Evolutionary conservation across 2,329 filamentous ascomycete species (phyloP), one percentile per base, ranked within the genome.

Genomic region (Sporothrix sp.): DNA sequence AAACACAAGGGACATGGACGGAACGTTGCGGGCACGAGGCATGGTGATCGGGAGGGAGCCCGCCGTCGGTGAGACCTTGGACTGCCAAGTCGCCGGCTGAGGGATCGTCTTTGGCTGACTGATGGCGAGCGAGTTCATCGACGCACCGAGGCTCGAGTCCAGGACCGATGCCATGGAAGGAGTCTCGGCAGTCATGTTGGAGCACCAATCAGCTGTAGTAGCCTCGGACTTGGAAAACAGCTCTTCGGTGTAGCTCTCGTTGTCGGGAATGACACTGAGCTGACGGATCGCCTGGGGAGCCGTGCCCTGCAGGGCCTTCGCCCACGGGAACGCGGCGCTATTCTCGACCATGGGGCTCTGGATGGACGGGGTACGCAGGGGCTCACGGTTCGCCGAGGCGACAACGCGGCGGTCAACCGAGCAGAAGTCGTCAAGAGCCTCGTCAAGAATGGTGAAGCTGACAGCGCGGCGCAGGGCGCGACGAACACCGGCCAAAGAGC

Each of bases 401-500:
- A 94, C 75, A 33, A 84, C 77, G 50, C 86, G 81, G 59, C 82
- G 82, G 57, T 93, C 85, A 55, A 84, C 82, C 47, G 82, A 84
- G 71, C 89, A 95, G 74, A 97, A 97, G 60, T 96, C 93, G 64
- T 97, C 91, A 46, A 95, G 75, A 28, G 78, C 76, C 70, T 98
- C 93, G 53, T 97, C 90, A 56, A 91, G 83, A 18, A 87, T 95
- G 54, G 93, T 97, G 74, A 97, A 98, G 69, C 82, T 90, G 58
- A 95, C 76, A 44, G 87, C 84, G 48, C 86, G 84, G 56, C 82
- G 70, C 30, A 98, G 79, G 48, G 87, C 86, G 47, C 87, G 79
- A 58, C 87, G 87, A 54, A 88, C 82, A 54, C 80, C 86, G 28
- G 77, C 72, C 44, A 98, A 73, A 30, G 90, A 94, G 50, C 93